These are phyloP conservation scores for Allantophomopsis cytisporea DNA, from an alignment of 2,329 filamentous ascomycete genomes.

Conservation along the genomic window DNA sequence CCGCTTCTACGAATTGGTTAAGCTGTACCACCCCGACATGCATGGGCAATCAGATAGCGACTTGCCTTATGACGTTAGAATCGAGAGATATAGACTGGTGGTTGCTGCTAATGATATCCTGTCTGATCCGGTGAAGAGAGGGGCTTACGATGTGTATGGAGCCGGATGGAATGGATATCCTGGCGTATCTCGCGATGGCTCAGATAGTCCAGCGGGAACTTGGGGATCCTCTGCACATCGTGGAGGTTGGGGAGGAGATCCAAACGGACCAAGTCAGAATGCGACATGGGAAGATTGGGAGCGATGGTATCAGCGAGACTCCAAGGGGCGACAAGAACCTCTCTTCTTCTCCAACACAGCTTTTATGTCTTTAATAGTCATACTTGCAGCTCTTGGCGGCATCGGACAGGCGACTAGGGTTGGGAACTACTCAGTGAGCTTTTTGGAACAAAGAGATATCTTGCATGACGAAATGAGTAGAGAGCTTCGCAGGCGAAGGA, in stretches of 20 bases:
- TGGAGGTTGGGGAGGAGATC: slow-evolving; percentile 12
- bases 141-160: slow-evolving; percentile 71
- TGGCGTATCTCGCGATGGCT: slow-evolving; percentile 12
- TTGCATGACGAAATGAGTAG: slow-evolving; percentile 54
- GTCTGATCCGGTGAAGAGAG: slow-evolving; percentile 64
- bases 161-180: slow-evolving; percentile 58
- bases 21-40: slow-evolving; percentile 87
- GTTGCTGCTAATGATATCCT: slow-evolving; percentile 82
- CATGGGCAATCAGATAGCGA: slow-evolving; percentile 23
- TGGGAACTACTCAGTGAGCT: slow-evolving; percentile 42
- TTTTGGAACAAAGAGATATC: slow-evolving; percentile 53
- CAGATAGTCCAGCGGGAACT: slow-evolving; percentile 13
- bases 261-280: slow-evolving; percentile 45
- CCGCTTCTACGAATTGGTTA: slow-evolving; percentile 82
- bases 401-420: slow-evolving; percentile 62
- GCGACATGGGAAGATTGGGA: slow-evolving; percentile 99
- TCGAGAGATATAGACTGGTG: slow-evolving; percentile 85
- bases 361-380: slow-evolving; percentile 61
- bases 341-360: slow-evolving; percentile 65
- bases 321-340: slow-evolving; percentile 32
- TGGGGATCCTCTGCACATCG: slow-evolving; percentile 7
- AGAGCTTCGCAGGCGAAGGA: slow-evolving; percentile 39
- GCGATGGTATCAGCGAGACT: slow-evolving; percentile 49
- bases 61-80: slow-evolving; percentile 45
- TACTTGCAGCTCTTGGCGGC: slow-evolving; percentile 55